Evolutionary conservation across 1,139 yeast genomes (phyloP).

Genomic region (Lipomyces yarrowii): DNA sequence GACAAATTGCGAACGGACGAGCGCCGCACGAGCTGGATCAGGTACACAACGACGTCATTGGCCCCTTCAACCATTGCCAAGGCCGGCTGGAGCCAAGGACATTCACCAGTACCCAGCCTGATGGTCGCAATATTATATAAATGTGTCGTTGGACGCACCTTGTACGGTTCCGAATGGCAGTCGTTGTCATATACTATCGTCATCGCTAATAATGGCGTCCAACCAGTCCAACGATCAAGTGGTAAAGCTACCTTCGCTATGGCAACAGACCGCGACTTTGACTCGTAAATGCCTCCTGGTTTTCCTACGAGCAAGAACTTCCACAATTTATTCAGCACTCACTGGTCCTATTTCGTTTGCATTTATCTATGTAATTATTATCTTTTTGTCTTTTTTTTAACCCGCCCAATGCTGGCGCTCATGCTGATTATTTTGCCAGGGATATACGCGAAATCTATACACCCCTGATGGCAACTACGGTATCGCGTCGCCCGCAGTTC

Average conservation of each 20-base stretch:
- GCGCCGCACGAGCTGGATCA: no score
- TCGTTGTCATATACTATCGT: background rate
- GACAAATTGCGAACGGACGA: no score
- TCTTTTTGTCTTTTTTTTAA: background rate
- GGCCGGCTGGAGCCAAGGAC: no score
- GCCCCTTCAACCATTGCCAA: background rate
- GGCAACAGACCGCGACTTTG: background rate
- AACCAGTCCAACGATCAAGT: background rate
- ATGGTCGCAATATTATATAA: background rate
- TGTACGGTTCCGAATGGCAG: background rate
- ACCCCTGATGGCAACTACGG: constrained; percentile 41
- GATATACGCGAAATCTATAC: constrained; percentile 41
- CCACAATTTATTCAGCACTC: background rate
- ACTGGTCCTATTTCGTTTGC: background rate
- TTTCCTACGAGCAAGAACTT: background rate
- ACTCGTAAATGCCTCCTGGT: background rate
- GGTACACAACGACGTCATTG: background rate
- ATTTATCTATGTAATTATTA: background rate
- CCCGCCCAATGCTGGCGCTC: no score
- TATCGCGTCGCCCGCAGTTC: constrained; percentile 37
- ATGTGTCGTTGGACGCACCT: background rate
- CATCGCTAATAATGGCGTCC: background rate
- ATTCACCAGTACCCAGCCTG: no score
- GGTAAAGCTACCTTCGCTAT: background rate
- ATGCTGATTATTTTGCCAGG: constrained; percentile 13